Percentiles rank a stretch among this genome's conserved stretches.
Evolutionary conservation across 2,329 filamentous ascomycete genomes (phyloP).

Genomic region (Talaromyces amestolkiae): DNA sequence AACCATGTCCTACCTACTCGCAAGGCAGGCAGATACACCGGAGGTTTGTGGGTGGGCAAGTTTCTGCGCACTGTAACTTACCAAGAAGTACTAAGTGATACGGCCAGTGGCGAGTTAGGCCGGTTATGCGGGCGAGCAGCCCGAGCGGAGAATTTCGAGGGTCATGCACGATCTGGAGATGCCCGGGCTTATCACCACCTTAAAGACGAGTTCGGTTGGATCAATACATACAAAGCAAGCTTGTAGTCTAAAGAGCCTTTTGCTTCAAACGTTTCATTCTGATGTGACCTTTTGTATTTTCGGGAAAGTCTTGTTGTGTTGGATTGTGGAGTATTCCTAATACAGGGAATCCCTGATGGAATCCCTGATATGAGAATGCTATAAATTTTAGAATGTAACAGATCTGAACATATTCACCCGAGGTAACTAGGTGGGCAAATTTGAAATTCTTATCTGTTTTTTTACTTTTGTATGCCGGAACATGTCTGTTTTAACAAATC

Average conservation of each 20-base stretch:
- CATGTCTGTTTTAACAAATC: background rate
- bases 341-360: too few species aligned
- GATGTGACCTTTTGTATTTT: background rate
- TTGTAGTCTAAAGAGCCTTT: background rate
- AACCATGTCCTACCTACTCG: constrained; percentile 56
- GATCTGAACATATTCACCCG: background rate
- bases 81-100: constrained; percentile 47
- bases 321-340: background rate
- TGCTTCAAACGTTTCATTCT: background rate
- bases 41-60: constrained; percentile 57
- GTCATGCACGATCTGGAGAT: constrained; percentile 53
- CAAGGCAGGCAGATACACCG: constrained; percentile 50
- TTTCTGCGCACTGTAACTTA: constrained; percentile 54
- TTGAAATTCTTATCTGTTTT: background rate
- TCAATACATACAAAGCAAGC: constrained; percentile 25
- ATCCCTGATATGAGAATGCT: too few species aligned
- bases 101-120: constrained; percentile 51
- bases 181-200: constrained; percentile 47
- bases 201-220: constrained; percentile 46
- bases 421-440: background rate
- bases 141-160: constrained; percentile 53
- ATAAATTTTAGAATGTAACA: background rate
- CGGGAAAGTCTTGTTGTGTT: background rate
- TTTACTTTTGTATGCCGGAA: background rate
- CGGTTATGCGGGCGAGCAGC: constrained; percentile 50